Evolutionary conservation across 2,329 filamentous ascomycete species (phyloP), one percentile per base, ranked within the genome.

Genomic region (Rhynchosporium agropyri): DNA sequence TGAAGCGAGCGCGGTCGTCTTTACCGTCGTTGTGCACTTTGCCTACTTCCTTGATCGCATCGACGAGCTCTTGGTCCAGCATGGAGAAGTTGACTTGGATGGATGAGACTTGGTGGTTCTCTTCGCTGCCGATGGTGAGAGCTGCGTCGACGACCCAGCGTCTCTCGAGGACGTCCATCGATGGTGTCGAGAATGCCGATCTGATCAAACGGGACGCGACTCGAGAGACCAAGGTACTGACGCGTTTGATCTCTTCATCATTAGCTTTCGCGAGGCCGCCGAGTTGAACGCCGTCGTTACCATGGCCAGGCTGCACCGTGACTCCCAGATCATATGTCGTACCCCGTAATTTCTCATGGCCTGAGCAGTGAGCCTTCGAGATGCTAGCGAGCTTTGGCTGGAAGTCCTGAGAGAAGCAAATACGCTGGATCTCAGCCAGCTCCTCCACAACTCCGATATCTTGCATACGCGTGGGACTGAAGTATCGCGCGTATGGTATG

Each of bases 11-110:
- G n/a, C 43, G 54, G 28, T 58, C 61, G 31, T 63, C 59, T 29
- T 55, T 54, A 20, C 50, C 50, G 36, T 61, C 59, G 38, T 48
- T 59, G 46, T 59, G 57, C 29, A 59, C 45, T 13, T 59, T 49
- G n/a, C 45, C 57, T 15, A 42, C 48, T 36, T 51, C 43, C 3
- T 59, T 59, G 43, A 59, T 49, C 26, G 45, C 57, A 8, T 59
- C 45, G 42, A 48, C 57, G 45, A 59, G 46, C 1, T 42, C 46
- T 43, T 59, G 45, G 38, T 59, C 36, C 3, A 51, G 57, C 33
- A 42, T 49, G 3, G 45, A 51, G 46, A 50, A 59, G 46, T 59
- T 59, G 26, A 59, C 15, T 42, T 59, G 57, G 9, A 59, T 59
- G 20, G 57, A 59, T 3, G 57, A 43, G 7, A 51, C 46, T 40